Base-by-base conservation (phyloP, 106 monocot genomes). In the Dioscorea zingiberensis region DNA sequence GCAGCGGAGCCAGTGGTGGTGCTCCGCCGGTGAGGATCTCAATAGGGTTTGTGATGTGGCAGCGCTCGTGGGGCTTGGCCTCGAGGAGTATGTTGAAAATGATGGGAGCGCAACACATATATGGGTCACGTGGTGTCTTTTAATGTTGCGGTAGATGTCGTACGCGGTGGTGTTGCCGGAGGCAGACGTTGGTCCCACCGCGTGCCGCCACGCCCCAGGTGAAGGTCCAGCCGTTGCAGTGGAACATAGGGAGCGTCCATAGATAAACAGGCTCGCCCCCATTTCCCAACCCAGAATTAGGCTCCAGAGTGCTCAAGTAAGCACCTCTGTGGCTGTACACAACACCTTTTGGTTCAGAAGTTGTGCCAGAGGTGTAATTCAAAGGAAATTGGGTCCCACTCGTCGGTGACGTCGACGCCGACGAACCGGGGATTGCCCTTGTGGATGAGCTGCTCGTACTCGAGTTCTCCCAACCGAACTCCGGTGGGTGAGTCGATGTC, bases 161-260 rank as follows among this genome's bases (percentile, higher is more conserved):
- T 28, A 68, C 10, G 81, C 89, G 30, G 83, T 84, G 56, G 86
- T 71, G 49, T 70, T 70, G n/a, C 63, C 93, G 85, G 51, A 94
- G 86, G 83, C 89, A 94, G 68, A 94, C 28, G 77, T 94, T 94
- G 69, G 83, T 84, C 62, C 86, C 93, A 26, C 86, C 93, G 10
- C 49, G 49, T 44, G 83, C 89, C 3, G 89, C 89, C 18, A 94
- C 32, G n/a, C 81, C 93, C 81, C 83, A 86, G 1, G 89, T 75
- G 74, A 71, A 89, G 80, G 81, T 73, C 93, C 93, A 93, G 18
- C 89, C 89, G 67, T 93, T 93, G 69, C 78, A 67, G 77, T 93
- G 93, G 78, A 89, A 93, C 89, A 93, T 89, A 19, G 93, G 89
- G 19, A 89, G 84, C 27, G 89, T 89, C 89, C 93, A 94, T 2